These are phyloP conservation scores for Fagopyrum homotropicum DNA, from an alignment of 148 eudicot genomes.

Conservation along the genomic window DNA sequence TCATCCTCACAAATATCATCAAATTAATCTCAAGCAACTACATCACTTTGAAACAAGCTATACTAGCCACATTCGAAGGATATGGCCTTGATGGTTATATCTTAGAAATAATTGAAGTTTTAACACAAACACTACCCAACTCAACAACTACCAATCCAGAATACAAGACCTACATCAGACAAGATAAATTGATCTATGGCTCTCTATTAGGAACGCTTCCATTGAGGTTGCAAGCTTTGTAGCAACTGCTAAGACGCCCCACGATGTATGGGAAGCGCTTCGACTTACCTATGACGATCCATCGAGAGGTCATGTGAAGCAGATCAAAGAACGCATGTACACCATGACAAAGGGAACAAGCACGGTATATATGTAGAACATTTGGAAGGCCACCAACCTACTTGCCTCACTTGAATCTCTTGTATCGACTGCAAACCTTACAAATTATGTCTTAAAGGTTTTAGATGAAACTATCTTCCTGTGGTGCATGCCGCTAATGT, in stretches of 20 bases:
- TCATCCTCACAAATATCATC: background rate
- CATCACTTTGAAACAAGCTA: background rate
- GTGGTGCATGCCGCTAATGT: background rate
- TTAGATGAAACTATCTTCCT: background rate
- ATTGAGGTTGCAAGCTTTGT: background rate
- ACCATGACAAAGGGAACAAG: background rate
- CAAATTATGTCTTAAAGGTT: background rate
- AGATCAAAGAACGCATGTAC: background rate
- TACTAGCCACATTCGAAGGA: background rate
- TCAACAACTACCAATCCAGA: background rate
- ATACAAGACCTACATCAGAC: background rate
- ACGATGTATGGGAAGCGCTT: background rate
- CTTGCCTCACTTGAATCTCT: background rate
- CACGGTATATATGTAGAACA: background rate
- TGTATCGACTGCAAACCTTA: background rate
- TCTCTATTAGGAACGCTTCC: constrained; percentile 1
- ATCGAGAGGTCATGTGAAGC: background rate
- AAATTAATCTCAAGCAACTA: background rate
- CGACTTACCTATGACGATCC: background rate
- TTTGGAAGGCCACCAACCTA: background rate
- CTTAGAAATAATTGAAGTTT: background rate
- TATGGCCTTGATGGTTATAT: background rate
- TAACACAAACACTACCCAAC: background rate
- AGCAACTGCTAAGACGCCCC: background rate
- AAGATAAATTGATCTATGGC: constrained; percentile 1